Base-by-base conservation (phyloP, 768 basidiomycete genomes). In the Termitomyces sp. region DNA sequence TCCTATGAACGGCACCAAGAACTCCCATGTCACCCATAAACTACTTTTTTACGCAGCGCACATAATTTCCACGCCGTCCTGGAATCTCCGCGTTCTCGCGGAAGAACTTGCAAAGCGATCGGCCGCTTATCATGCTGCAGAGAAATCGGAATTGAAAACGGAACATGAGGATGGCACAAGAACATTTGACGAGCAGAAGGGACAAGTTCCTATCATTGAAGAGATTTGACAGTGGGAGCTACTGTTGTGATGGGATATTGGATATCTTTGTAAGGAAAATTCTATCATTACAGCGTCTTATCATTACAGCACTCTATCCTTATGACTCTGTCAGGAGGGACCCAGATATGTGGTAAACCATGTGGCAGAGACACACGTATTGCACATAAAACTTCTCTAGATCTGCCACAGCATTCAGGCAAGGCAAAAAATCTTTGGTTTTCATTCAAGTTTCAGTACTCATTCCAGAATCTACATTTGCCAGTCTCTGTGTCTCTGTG, bases 21-120 rank as follows among this genome's bases (percentile, higher is more conserved):
- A 60, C 53, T 76, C 73, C 53, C 81, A 81, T 63, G 69, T 82
- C 51, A 68, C 75, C 9, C 83, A 83, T 63, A 93, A 91, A 72
- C 63, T 91, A 27, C 69, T 76, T 15, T 93, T 87, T 71, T 93
- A 92, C 62, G 83, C 83, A 5, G 87, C 86, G 7, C 81, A 87
- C 63, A 67, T 85, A 7, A 59, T 82, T 22, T 76, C 81, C 0
- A 79, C 75, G n/a, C 81, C 87, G 1, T 64, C 74, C 44, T 61
- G 64, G 4, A 65, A 77, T 46, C 66, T 87, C 47, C 68, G 67
- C 50, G 65, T 67, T 9, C 67, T 85, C 37, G 70, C 78, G 9
- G 73, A 78, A 34, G 82, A 87, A 58, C 57, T 74, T 4, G 16
- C 57, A 30, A 69, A 70, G 37, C 66, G 42, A 53, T 63, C 67